phyloP scores from a whole-genome alignment of 2,329 filamentous ascomycete genomes.

The Penicillium sp. region DNA sequence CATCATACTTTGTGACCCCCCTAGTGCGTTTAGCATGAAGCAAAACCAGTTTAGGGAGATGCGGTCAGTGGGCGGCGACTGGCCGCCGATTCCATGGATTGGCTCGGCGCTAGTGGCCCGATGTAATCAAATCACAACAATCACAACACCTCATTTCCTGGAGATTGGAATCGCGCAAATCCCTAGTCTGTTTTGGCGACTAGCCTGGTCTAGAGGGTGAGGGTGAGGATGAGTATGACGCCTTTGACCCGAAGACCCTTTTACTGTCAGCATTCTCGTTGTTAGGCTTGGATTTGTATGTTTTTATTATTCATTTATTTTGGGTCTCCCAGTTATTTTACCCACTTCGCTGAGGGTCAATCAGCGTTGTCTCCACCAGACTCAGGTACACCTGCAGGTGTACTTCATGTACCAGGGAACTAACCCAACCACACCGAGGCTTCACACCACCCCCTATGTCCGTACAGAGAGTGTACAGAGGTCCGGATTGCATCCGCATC shows the following conservation, averaged over 20 bases:
- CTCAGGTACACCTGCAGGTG: slow-evolving; percentile 4
- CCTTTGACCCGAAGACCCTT: no score
- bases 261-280: no score
- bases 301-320: no score
- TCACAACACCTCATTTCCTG: slow-evolving; percentile 17
- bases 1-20: slow-evolving; percentile 14
- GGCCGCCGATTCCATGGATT: slow-evolving; percentile 25
- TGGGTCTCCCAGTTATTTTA: neutral
- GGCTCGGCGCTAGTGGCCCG: slow-evolving; percentile 25
- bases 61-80: slow-evolving; percentile 12
- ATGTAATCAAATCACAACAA: slow-evolving; percentile 31
- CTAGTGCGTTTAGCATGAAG: slow-evolving; percentile 13
- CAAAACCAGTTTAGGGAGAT: slow-evolving; percentile 23
- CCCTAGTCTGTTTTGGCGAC: slow-evolving; percentile 8
- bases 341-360: neutral
- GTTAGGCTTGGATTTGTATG: no score
- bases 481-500: neutral
- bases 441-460: neutral
- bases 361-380: neutral
- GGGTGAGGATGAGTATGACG: no score
- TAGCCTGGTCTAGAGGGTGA: no score
- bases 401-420: slow-evolving; percentile 6
- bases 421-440: neutral
- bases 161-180: slow-evolving; percentile 15
- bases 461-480: neutral